Evolutionary conservation across 768 basidiomycete genomes (phyloP), one percentile per base, ranked within the genome.

Genomic region (Lentinus tigrinus): DNA sequence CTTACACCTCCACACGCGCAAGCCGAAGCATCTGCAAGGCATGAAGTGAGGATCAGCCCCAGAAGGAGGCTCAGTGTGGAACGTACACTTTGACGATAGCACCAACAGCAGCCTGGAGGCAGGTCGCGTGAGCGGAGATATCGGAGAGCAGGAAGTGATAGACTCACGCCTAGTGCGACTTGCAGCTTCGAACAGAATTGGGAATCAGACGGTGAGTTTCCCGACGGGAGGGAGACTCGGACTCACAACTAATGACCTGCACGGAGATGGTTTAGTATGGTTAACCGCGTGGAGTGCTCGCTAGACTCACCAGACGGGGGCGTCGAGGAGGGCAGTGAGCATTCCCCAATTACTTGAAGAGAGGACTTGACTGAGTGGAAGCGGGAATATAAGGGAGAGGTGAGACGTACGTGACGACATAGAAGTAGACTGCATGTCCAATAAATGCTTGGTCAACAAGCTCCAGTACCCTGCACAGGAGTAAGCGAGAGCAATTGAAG

Each of bases 1-100:
- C 52, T 28, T 70, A 85, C 85, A 87, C 69, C 83, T 73, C 83
- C 83, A 87, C 4, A 86, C 84, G 16, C 85, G 80, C 71, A 85
- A 72, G 1, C 81, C 75, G 59, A 84, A 87, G 59, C 54, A 60
- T 38, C 85, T 87, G 43, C n/a, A 27, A n/a, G n/a, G 14, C 11
- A 24, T 2, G 17, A 47, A 14, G 3, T 14, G 43, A 19, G 23
- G 13, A 10, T n/a, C 16, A 10, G 16, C 6, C n/a, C n/a, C 23
- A 10, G 36, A 34, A 31, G 26, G 8, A 23, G 13, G 27, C 21
- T 3, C 11, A 23, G 19, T 16, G 24, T 37, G 17, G 42, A 24
- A 70, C 81, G 28, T 57, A 85, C 84, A 73, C 66, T 74, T 84
- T 84, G 23, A 86, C 85, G 17, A 83, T 69, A 4, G 73, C 73